Evolutionary conservation across 169 alveolate species (phyloP).

Genomic region (Eimeria acervulina): DNA sequence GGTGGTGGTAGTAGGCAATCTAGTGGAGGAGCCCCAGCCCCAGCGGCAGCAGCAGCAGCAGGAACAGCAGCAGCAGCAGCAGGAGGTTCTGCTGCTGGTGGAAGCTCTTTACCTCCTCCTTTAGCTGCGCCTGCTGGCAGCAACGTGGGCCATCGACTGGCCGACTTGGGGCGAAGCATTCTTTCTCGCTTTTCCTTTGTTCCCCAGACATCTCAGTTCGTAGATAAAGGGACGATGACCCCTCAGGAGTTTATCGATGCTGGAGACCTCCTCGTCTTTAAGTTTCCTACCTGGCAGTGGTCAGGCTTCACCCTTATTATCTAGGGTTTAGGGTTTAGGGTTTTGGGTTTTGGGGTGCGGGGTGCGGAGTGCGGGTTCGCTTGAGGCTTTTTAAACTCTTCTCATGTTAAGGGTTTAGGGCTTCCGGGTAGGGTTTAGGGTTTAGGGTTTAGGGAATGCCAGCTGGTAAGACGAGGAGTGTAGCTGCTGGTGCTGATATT

Average conservation of each 20-base stretch:
- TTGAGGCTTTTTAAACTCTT: too few relatives aligned
- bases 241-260: slow-evolving; percentile 93
- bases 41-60: neutral
- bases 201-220: slow-evolving; percentile 91
- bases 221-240: slow-evolving; percentile 92
- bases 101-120: neutral
- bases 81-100: slow-evolving; percentile 11
- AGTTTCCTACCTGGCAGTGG: slow-evolving; percentile 95
- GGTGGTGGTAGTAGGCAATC: too few relatives aligned
- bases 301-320: neutral
- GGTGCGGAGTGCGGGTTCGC: too few relatives aligned
- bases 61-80: slow-evolving; percentile 31
- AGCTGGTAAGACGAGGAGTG: neutral
- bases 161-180: slow-evolving; percentile 74
- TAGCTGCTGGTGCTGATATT: neutral
- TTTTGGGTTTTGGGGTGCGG: too few relatives aligned
- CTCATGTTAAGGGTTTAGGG: neutral
- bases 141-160: slow-evolving; percentile 77
- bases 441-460: neutral
- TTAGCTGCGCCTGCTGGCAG: slow-evolving; percentile 33
- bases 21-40: too few relatives aligned
- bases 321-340: neutral
- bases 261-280: slow-evolving; percentile 91
- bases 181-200: slow-evolving; percentile 80
- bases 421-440: neutral